Conservation (phyloP, 1,284 basidiomycete species). For the Somion occarium region DNA sequence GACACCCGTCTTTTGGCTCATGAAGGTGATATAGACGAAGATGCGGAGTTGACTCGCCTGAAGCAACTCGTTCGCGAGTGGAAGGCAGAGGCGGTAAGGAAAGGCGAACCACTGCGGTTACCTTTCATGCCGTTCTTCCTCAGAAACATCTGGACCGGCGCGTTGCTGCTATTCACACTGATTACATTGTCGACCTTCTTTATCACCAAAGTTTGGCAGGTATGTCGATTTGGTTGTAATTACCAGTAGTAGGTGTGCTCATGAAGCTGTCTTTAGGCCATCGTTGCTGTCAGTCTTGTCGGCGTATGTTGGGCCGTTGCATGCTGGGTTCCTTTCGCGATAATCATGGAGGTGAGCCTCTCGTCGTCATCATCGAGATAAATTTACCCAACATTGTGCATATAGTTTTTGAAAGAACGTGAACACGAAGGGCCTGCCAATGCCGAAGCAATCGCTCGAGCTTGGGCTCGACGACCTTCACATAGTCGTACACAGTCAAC, state of each 20-base stretch:
- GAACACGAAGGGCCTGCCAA: conserved; percentile 28
- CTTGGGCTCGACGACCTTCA: conserved; percentile 29
- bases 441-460: conserved; percentile 13
- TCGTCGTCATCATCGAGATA: conserved; percentile 1
- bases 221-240: conserved; percentile 23
- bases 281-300: conserved; percentile 74
- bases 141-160: conserved; percentile 88
- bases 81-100: conserved; percentile 74
- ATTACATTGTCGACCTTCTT: conserved; percentile 84
- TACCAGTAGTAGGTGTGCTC: conserved; percentile 1
- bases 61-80: conserved; percentile 71
- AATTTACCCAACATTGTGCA: conserved; percentile 7
- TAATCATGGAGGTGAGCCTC: conserved; percentile 82
- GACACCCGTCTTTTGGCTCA: conserved; percentile 73
- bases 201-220: conserved; percentile 70
- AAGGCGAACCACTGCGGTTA: conserved; percentile 68
- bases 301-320: conserved; percentile 95
- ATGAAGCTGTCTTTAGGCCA: conserved; percentile 45
- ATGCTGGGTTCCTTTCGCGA: conserved; percentile 88
- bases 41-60: conserved; percentile 66
- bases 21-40: conserved; percentile 66
- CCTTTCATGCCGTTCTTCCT: conserved; percentile 86
- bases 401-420: conserved; percentile 81
- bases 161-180: conserved; percentile 72
- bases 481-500: conserved; percentile 44